phyloP scores from a whole-genome alignment of 345 rosid genomes.

The Corymbia maculata region DNA sequence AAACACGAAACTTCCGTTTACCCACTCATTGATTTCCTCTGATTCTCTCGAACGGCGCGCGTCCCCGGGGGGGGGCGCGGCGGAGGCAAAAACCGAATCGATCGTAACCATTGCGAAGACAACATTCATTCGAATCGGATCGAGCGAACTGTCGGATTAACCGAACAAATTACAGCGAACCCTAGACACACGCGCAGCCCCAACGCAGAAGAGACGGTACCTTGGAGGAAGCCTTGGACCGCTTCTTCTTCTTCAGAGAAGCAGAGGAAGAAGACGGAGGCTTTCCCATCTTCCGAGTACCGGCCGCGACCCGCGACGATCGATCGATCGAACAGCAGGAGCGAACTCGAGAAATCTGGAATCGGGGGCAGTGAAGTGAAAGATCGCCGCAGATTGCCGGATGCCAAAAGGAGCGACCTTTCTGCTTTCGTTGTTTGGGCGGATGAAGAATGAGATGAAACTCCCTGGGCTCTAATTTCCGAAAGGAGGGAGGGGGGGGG shows the following conservation, averaged over 20 bases:
- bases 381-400: neutral
- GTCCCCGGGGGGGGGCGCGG: neutral
- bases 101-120: neutral
- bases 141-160: neutral
- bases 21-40: neutral
- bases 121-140: neutral
- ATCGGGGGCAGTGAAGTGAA: neutral
- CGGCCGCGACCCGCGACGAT: neutral
- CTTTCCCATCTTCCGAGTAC: neutral
- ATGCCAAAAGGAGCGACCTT: neutral
- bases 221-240: slow-evolving; percentile 31
- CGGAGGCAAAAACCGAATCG: neutral
- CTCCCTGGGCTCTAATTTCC: neutral
- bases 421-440: neutral
- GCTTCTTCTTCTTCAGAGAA: slow-evolving; percentile 39
- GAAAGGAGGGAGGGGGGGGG: too few species aligned
- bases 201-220: slow-evolving; percentile 10
- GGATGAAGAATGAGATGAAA: neutral
- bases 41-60: neutral
- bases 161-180: neutral
- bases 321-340: neutral
- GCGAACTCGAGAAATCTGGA: neutral
- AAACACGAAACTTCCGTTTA: neutral
- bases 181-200: neutral
- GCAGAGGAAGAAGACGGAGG: neutral